phyloP scores from a whole-genome alignment of 2,329 filamentous ascomycete species.

The Talaromyces verruculosus region DNA sequence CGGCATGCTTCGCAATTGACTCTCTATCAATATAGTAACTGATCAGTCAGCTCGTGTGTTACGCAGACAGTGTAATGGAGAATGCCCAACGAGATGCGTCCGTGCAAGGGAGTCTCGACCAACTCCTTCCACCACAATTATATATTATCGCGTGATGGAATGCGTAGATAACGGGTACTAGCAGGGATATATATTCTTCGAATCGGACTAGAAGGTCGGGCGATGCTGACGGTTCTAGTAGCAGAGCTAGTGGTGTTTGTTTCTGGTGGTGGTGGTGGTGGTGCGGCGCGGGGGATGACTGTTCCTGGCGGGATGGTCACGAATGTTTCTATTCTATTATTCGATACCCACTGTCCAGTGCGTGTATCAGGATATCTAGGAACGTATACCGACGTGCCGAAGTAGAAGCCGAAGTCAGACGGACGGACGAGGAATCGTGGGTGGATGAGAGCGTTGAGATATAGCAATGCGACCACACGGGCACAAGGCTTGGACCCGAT shows the following conservation, averaged over 20 bases:
- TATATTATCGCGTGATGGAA: neutral
- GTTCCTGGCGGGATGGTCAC: constrained; percentile 2
- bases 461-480: constrained; percentile 22
- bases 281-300: neutral
- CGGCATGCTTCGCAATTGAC: constrained; percentile 1
- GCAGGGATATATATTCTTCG: constrained; percentile 1
- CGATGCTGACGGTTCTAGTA: constrained; percentile 1
- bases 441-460: neutral
- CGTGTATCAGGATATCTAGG: neutral
- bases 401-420: neutral
- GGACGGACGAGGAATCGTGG: neutral
- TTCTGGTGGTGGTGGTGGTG: neutral
- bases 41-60: neutral
- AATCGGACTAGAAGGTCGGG: neutral
- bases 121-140: constrained; percentile 3
- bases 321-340: constrained; percentile 2
- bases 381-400: neutral
- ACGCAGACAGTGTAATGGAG: neutral
- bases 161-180: neutral
- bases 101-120: neutral
- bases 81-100: constrained; percentile 2
- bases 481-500: constrained; percentile 21
- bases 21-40: neutral
- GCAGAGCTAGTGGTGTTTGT: constrained; percentile 1
- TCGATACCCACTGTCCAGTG: neutral